Base-by-base conservation (phyloP, 2,329 filamentous ascomycete species). In the Endoconidiophora laricicola region DNA sequence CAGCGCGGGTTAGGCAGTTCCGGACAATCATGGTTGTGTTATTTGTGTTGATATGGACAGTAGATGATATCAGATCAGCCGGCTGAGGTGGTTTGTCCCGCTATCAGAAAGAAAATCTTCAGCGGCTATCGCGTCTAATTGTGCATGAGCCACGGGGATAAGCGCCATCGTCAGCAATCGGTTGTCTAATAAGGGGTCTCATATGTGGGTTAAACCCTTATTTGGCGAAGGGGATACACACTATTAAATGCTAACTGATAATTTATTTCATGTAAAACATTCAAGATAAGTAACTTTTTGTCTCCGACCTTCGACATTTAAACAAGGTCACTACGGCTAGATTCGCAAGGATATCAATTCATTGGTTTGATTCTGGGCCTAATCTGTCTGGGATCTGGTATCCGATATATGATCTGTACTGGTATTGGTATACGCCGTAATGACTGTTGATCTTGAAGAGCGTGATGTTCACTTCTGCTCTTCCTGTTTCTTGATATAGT, bases 401-500 rank as follows among this genome's bases (percentile, higher is more conserved):
- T 29, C 44, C 49, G 44, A 23, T 18, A 44, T 51, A 39, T 41
- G 36, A 37, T 51, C 49, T 50, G 51, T 53, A 49, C 26, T 46
- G 37, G 47, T 53, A 49, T 20, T 46, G 37, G 47, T n/a, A 38
- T 23, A 38, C 38, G 16, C 26, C 26, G 26, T 33, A 10, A 33
- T 33, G 26, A 33, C 26, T 33, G 7, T 3, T 33, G 12, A 33
- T 9, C 26, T 33, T 5, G 26, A 33, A n/a, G 10, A 24, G 6
- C 23, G 20, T 48, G 6, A 14, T 14, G 23, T 14, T 41, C 40
- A 40, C 37, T 48, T 48, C 44, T 53, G 36, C 20, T 65, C 59
- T 38, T 67, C 65, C 59, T 68, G 63, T 68, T 80, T 72, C 48
- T 69, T 65, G 54, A 79, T 62, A 65, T 85, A 85, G 69, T 87